phyloP scores from a whole-genome alignment of 495 filamentous ascomycete species.

The Cairneyella variabilis region DNA sequence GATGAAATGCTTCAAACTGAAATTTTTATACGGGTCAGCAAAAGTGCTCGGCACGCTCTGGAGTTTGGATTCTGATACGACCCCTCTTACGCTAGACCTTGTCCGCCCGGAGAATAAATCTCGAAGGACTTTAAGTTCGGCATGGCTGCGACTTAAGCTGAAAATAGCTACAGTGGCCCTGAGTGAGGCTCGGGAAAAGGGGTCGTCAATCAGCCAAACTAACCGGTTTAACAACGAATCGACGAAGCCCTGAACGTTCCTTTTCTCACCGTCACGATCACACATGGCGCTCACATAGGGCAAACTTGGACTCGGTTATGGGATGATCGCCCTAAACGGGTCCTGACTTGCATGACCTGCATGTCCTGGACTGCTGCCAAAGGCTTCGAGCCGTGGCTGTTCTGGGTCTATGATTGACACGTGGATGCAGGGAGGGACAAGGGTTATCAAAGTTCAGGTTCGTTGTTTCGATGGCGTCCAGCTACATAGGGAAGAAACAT shows the following conservation, averaged over 20 bases:
- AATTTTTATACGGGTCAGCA: too few species aligned
- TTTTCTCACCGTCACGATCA: too few species aligned
- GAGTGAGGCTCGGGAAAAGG: neutral
- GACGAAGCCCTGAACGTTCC: neutral
- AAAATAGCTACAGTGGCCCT: neutral
- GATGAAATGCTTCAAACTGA: too few species aligned
- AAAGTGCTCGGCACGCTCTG: too few species aligned
- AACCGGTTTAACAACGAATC: neutral
- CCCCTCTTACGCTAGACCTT: too few species aligned
- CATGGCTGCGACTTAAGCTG: neutral
- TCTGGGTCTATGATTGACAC: constrained; percentile 6
- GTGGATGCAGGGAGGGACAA: neutral
- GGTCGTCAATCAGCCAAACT: neutral
- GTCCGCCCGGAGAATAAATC: too few species aligned
- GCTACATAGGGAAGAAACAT: neutral
- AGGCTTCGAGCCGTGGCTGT: neutral
- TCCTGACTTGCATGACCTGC: neutral
- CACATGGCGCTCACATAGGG: too few species aligned
- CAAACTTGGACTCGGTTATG: too few species aligned
- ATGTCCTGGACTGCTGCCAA: neutral
- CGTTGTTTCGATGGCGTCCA: neutral
- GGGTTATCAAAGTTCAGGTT: neutral
- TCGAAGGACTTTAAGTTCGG: too few species aligned
- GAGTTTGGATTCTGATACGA: too few species aligned
- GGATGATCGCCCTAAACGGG: neutral